Conservation (phyloP, 768 basidiomycete genomes). For the Aureoboletus auriporus region DNA sequence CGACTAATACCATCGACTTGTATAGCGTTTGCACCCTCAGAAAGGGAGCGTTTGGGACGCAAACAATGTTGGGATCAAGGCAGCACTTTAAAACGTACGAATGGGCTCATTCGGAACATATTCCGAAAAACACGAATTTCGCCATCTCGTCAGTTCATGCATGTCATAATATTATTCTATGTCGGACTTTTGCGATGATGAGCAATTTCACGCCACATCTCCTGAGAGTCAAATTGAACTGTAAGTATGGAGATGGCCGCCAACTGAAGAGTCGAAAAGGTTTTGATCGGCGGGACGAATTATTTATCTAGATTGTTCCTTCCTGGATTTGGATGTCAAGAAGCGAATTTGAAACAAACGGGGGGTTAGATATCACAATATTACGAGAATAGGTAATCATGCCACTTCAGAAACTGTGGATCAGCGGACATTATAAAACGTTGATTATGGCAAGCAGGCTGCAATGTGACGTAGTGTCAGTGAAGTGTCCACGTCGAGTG, state of each 20-base stretch:
- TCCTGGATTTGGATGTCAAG: no score
- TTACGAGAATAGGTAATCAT: slow-evolving; percentile 14
- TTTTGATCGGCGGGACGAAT: no score
- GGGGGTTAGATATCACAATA: slow-evolving; percentile 1
- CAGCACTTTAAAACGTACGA: slow-evolving; percentile 5
- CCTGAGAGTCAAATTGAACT: slow-evolving; percentile 1
- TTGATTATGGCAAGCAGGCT: slow-evolving; percentile 12
- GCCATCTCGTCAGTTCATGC: background rate
- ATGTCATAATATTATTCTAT: background rate
- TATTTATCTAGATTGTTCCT: no score
- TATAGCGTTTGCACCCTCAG: slow-evolving; percentile 50
- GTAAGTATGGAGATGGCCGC: no score
- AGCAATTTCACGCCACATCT: slow-evolving; percentile 24
- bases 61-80: slow-evolving; percentile 1
- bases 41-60: slow-evolving; percentile 56
- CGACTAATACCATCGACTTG: slow-evolving; percentile 10
- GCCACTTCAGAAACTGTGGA: slow-evolving; percentile 11
- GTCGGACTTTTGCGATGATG: no score
- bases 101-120: background rate
- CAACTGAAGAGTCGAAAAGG: no score
- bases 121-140: background rate
- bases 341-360: background rate
- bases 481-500: slow-evolving; percentile 7
- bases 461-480: slow-evolving; percentile 15
- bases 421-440: slow-evolving; percentile 25